These are phyloP conservation scores for Apium graveolens DNA, from an alignment of 129 eudicot genomes.

Conservation along the genomic window DNA sequence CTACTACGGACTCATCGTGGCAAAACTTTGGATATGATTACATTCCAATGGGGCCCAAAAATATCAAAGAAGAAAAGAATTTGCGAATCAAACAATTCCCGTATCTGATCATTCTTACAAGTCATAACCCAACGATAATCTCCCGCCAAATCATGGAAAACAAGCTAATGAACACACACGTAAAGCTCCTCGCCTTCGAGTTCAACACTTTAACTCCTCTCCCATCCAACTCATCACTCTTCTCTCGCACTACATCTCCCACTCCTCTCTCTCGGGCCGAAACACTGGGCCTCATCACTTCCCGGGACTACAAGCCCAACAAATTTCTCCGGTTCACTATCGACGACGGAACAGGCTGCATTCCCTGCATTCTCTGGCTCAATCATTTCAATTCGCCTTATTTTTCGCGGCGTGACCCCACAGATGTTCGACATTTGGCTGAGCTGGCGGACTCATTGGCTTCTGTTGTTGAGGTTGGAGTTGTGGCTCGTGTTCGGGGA, in stretches of 20 bases:
- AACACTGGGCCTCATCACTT: constrained; percentile 50
- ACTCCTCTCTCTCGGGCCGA: constrained; percentile 49
- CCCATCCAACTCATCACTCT: constrained; percentile 29
- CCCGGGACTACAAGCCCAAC: constrained; percentile 59
- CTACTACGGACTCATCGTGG: no score
- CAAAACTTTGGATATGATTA: no score
- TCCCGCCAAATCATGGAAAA: no score
- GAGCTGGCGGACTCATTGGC: constrained; percentile 31
- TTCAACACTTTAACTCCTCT: constrained; percentile 37
- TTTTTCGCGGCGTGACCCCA: constrained; percentile 54
- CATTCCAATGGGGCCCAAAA: no score
- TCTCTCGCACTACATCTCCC: constrained; percentile 28
- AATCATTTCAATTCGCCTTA: constrained; percentile 60
- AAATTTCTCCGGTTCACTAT: constrained; percentile 57
- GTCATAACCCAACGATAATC: no score
- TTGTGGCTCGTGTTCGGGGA: constrained; percentile 58
- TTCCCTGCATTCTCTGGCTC: constrained; percentile 87
- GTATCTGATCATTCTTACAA: no score
- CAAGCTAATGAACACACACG: constrained; percentile 41
- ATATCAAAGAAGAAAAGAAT: no score
- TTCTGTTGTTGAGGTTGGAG: constrained; percentile 40
- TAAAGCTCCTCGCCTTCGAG: constrained; percentile 70
- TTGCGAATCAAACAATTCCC: no score
- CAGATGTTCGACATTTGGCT: constrained; percentile 76
- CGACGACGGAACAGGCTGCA: constrained; percentile 81